These are phyloP conservation scores for Echium plantagineum DNA, from an alignment of 257 asterid species.

Conservation along the genomic window DNA sequence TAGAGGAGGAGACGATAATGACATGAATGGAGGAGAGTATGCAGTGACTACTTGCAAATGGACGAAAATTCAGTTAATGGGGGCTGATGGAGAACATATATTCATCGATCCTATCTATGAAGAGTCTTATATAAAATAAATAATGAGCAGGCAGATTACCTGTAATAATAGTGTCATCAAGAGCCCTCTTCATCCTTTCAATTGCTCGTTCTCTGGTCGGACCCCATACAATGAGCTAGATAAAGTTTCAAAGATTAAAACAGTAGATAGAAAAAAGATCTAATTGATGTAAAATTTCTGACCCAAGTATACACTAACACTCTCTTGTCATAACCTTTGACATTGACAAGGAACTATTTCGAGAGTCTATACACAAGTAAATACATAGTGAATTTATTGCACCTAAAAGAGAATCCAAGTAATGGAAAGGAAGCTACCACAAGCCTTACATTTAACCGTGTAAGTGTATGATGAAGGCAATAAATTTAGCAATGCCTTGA, in stretches of 20 bases:
- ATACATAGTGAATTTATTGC: no score
- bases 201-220: conserved; percentile 95
- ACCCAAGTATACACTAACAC: neutral
- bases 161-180: conserved; percentile 73
- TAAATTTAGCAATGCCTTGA: neutral
- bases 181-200: conserved; percentile 97
- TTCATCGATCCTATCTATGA: neutral
- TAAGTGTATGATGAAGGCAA: no score
- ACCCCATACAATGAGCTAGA: conserved; percentile 94
- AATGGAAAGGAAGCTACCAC: no score
- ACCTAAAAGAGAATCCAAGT: no score
- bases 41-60: neutral
- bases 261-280: conserved; percentile 1
- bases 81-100: neutral
- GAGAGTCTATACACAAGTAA: no score
- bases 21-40: no score
- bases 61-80: neutral
- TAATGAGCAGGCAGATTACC: conserved; percentile 28
- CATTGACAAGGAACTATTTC: no score
- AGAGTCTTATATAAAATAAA: neutral
- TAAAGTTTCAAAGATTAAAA: neutral
- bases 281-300: neutral
- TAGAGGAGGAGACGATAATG: neutral
- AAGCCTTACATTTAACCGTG: no score
- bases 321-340: no score